A percentile compares a stretch with the other conserved stretches of the same genome.
Evolutionary conservation across 2,329 filamentous ascomycete genomes (phyloP).

Genomic region (Chaetomiaceae sp.): DNA sequence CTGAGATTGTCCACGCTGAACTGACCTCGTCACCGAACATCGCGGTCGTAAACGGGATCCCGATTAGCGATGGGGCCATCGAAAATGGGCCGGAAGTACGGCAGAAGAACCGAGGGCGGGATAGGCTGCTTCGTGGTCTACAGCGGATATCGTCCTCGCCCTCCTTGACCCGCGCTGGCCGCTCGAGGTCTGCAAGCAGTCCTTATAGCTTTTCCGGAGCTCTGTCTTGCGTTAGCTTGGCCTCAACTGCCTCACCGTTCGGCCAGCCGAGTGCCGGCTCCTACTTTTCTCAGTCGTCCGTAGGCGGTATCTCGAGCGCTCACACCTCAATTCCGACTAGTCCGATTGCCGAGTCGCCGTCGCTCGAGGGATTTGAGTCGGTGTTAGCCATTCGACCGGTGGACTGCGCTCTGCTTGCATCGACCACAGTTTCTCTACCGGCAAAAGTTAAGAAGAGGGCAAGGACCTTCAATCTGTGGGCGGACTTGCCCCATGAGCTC

Average conservation of each 20-base stretch:
- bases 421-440: conserved; percentile 58
- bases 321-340: conserved; percentile 39
- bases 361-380: conserved; percentile 40
- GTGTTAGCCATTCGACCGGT: conserved; percentile 54
- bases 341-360: conserved; percentile 39
- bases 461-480: conserved; percentile 65
- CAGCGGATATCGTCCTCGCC: conserved; percentile 80
- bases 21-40: conserved; percentile 13
- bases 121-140: conserved; percentile 66
- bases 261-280: conserved; percentile 33
- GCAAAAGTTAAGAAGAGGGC: conserved; percentile 53
- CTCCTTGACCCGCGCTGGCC: conserved; percentile 60
- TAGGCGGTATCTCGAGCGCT: conserved; percentile 32
- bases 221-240: conserved; percentile 53
- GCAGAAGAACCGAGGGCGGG: conserved; percentile 52
- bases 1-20: conserved; percentile 17
- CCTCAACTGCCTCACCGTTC: conserved; percentile 41
- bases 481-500: conserved; percentile 75
- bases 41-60: conserved; percentile 6
- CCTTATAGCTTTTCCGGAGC: conserved; percentile 56
- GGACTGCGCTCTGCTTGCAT: conserved; percentile 41
- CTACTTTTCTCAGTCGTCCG: conserved; percentile 30
- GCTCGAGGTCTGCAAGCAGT: conserved; percentile 63
- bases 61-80: conserved; percentile 3
- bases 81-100: conserved; percentile 14